Base-by-base conservation (phyloP, 805 yeast genomes). In the Suhomyces pyralidae region DNA sequence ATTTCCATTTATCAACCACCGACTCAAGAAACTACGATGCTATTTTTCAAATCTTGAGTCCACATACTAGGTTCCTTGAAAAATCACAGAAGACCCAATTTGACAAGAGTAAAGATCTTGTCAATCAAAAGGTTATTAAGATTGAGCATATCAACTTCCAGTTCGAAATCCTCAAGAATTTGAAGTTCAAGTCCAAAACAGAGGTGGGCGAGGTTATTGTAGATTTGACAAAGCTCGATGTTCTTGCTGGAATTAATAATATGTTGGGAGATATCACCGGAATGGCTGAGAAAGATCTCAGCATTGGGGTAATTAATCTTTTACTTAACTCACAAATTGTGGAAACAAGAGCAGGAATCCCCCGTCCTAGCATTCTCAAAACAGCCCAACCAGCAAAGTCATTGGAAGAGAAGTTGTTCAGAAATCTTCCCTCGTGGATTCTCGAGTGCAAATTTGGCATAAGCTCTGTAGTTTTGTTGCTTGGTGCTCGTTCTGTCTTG, bases 401-500 rank as follows among this genome's bases (percentile, higher is more conserved):
- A 4, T 34, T 53, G 19, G 56, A 50, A 30, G 58, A 59, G 5
- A 51, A 46, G 7, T 12, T 67, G 4, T 69, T 70, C 54, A 50
- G 50, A 7, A 45, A 60, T 20, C 55, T 71, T 12, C 79, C 79
- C 0, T 40, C 54, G 4, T 75, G 78, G 78, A 50, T 75, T 12
- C 53, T 68, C 2, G 67, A 64, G 10, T 49, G 62, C 15, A 59
- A 61, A 19, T 22, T 69, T 20, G 49, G 49, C 7, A 26, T 66
- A 14, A 47, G 52, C n/a, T 50, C 56, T 5, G 38, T 61, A 22
- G 56, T 56, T 8, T 40, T 76, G 4, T 51, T 55, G 28, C 48
- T 75, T 10, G 79, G 78, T 0, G 71, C 79, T 2, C 58, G 77
- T 19, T 74, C 78, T 7, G 69, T 74, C 1, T 60, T 75, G 36